phyloP scores from a whole-genome alignment of 1,139 yeast genomes.

The Sporopachydermia cereana region DNA sequence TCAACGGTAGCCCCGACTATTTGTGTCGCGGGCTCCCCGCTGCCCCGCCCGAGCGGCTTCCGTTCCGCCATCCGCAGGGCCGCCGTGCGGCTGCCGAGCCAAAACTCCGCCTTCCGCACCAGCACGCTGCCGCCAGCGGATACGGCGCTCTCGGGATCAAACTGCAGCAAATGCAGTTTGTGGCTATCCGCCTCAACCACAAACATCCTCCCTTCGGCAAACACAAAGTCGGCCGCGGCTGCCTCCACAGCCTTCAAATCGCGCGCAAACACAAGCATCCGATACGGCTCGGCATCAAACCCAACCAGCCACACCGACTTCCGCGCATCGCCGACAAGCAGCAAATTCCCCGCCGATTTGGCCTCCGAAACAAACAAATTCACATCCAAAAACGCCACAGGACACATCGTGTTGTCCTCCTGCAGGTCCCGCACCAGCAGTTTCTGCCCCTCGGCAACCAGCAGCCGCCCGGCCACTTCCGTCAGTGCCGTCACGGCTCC shows the following conservation, averaged over 20 bases:
- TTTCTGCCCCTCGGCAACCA: constrained; percentile 85
- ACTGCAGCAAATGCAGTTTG: constrained; percentile 64
- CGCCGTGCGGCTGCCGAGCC: constrained; percentile 50
- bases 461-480: constrained; percentile 74
- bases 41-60: constrained; percentile 7
- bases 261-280: constrained; percentile 71
- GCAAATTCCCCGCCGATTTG: constrained; percentile 70
- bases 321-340: constrained; percentile 69
- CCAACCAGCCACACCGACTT: constrained; percentile 80
- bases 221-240: constrained; percentile 53
- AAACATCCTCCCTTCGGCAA: constrained; percentile 56
- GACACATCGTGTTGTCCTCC: constrained; percentile 69
- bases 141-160: constrained; percentile 84
- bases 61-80: constrained; percentile 46
- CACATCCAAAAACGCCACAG: constrained; percentile 88
- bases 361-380: constrained; percentile 70
- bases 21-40: constrained; percentile 13
- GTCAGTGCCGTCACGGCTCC: constrained; percentile 79
- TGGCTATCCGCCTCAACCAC: constrained; percentile 62
- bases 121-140: constrained; percentile 74
- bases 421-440: constrained; percentile 71
- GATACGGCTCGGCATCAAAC: constrained; percentile 89
- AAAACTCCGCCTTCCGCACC: constrained; percentile 59
- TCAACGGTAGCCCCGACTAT: constrained; percentile 60
- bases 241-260: constrained; percentile 57